Base-by-base conservation (phyloP, 176 grass and related monocot genomes). In the Rhynchospora tenuis region DNA sequence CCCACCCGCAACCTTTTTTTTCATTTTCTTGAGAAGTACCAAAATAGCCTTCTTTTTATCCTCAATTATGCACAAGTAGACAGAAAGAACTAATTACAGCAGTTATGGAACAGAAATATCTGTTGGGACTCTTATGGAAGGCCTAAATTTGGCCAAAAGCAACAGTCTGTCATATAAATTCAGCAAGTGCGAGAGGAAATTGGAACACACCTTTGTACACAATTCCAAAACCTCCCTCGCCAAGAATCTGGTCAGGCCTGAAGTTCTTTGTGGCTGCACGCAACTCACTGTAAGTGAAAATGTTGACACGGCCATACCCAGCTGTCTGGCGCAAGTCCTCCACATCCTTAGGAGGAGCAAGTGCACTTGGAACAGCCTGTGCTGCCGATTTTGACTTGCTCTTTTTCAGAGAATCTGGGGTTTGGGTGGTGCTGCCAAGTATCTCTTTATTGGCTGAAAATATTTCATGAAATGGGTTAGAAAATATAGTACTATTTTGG, bases 171-270 rank as follows among this genome's bases (percentile, higher is more conserved):
- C 12, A 75, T 13, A 54, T 27, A 54, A 28, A 29, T 28, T 54
- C 23, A 75, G 20, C 13, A 75, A 75, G 28, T 75, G 47, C 12
- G 31, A 56, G 48, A 56, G 7, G 26, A 77, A 11, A 47, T 56
- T 56, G 70, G 20, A 51, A 73, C 24, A 90, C 50, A 84, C 95
- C 95, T 87, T 93, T 98, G 66, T 98, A 98, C 28, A 98, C 95
- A 80, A 98, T 86, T 77, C 95, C 95, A 93, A 98, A 98, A 2
- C 95, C 95, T 29, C 95, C 95, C 88, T 93, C 95, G 65, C 95
- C 95, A 65, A 98, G 92, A 77, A 98, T 87, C 63, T 93, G 89
- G 73, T 98, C 95, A 43, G 92, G 89, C 8, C 92, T 88, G 24
- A 95, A 98, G 70, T 98, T 98, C 74, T 95, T 98, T 9, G 95